Conservation (phyloP, 345 rosid species). For the Orychophragmus violaceus region DNA sequence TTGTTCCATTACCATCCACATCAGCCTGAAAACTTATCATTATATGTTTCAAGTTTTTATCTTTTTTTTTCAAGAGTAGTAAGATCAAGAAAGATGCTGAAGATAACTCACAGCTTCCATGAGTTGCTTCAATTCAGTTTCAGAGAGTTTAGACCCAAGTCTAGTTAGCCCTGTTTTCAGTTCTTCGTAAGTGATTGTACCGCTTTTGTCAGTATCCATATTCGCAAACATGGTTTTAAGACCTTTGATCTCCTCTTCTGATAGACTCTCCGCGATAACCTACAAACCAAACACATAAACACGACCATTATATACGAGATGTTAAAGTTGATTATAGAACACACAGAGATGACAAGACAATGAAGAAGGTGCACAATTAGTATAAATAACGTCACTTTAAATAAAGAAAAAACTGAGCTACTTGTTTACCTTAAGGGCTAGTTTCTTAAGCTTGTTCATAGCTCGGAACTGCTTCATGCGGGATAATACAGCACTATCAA, state of each 20-base stretch:
- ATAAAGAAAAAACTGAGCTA: not conserved
- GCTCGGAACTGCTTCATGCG: constrained; percentile 98
- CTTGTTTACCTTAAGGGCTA: constrained; percentile 70
- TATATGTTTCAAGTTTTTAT: not conserved
- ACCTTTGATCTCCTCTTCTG: constrained; percentile 82
- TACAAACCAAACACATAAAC: constrained; percentile 18
- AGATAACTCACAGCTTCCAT: constrained; percentile 81
- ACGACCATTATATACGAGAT: not conserved
- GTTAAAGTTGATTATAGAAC: not conserved
- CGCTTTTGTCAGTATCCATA: constrained; percentile 85
- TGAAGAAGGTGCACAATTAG: not conserved
- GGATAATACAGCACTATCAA: constrained; percentile 78
- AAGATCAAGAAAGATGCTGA: not conserved
- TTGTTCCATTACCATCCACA: constrained; percentile 87
- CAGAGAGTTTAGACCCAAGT: constrained; percentile 76
- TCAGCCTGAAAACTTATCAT: constrained; percentile 43
- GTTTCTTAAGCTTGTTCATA: constrained; percentile 89
- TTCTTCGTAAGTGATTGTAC: constrained; percentile 86
- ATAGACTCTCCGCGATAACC: constrained; percentile 81
- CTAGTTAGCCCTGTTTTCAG: constrained; percentile 64
- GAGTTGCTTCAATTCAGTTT: constrained; percentile 74
- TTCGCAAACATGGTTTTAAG: constrained; percentile 73
- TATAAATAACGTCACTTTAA: not conserved
- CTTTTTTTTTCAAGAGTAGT: not conserved
- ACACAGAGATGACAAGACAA: not conserved